Conservation (phyloP, 2,329 filamentous ascomycete genomes). For the Trichoderma citrinoviride region DNA sequence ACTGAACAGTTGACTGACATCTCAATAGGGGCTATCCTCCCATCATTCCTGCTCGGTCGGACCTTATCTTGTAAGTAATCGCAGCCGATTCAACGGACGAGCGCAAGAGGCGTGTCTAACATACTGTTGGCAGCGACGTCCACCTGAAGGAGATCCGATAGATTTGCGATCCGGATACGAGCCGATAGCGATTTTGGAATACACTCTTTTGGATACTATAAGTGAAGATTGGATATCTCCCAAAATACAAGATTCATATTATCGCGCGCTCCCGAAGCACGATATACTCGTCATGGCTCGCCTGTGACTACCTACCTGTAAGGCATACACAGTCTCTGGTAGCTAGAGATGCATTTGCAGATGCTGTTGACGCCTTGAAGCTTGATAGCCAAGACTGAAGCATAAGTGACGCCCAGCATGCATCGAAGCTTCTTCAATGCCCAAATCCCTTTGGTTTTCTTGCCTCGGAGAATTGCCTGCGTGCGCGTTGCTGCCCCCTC, state of each 20-base stretch:
- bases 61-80: conserved; percentile 19
- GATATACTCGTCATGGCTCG: neutral
- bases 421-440: too few species aligned
- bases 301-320: neutral
- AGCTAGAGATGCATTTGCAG: too few species aligned
- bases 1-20: neutral
- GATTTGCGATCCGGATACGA: neutral
- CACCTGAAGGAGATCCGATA: neutral
- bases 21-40: neutral
- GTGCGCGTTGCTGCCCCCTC: too few species aligned
- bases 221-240: neutral
- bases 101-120: too few species aligned
- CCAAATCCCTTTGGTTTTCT: too few species aligned
- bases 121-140: neutral
- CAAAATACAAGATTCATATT: neutral
- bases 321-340: neutral
- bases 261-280: neutral
- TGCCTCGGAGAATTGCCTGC: too few species aligned
- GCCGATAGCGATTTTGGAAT: neutral
- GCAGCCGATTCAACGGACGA: too few species aligned
- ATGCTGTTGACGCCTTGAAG: too few species aligned
- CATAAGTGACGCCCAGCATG: too few species aligned
- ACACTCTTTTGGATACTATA: neutral
- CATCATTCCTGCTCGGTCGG: neutral
- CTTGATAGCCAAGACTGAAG: too few species aligned